Conservation (phyloP, 2,329 filamentous ascomycete genomes). For the Huntiella abstrusa region DNA sequence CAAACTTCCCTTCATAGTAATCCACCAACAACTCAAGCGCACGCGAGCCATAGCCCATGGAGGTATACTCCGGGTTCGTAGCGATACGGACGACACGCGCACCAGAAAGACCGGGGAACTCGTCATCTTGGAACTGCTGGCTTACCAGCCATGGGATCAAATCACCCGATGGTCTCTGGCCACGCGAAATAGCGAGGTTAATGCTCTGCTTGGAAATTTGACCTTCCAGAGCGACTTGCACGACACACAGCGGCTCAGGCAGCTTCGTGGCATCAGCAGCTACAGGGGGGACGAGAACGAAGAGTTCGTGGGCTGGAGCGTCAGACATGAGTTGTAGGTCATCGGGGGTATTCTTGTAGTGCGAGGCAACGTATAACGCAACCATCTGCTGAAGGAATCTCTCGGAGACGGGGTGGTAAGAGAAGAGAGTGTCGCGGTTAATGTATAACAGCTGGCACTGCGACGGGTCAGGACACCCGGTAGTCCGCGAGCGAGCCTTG, state of each 20-base stretch:
- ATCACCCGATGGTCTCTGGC: conserved; percentile 76
- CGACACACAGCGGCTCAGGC: conserved; percentile 83
- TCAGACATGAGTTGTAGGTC: conserved; percentile 98
- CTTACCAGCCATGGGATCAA: conserved; percentile 95
- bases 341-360: conserved; percentile 96
- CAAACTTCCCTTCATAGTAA: conserved; percentile 89
- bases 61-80: conserved; percentile 81
- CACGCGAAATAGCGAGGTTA: conserved; percentile 70
- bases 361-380: conserved; percentile 85
- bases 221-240: conserved; percentile 87
- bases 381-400: conserved; percentile 98
- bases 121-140: conserved; percentile 94
- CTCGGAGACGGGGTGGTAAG: conserved; percentile 91
- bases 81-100: conserved; percentile 87
- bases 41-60: conserved; percentile 84
- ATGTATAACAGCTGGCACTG: conserved; percentile 85
- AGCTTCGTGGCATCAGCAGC: conserved; percentile 58
- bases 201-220: conserved; percentile 89
- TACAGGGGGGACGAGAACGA: conserved; percentile 77
- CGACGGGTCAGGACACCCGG: conserved; percentile 73
- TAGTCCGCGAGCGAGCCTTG: conserved; percentile 48
- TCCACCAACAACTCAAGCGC: conserved; percentile 74
- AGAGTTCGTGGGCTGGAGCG: conserved; percentile 88
- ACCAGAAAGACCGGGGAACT: conserved; percentile 84
- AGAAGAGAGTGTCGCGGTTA: conserved; percentile 94